Evolutionary conservation across 2,329 filamentous ascomycete genomes (phyloP).

Genomic region (Cryphonectria parasitica): DNA sequence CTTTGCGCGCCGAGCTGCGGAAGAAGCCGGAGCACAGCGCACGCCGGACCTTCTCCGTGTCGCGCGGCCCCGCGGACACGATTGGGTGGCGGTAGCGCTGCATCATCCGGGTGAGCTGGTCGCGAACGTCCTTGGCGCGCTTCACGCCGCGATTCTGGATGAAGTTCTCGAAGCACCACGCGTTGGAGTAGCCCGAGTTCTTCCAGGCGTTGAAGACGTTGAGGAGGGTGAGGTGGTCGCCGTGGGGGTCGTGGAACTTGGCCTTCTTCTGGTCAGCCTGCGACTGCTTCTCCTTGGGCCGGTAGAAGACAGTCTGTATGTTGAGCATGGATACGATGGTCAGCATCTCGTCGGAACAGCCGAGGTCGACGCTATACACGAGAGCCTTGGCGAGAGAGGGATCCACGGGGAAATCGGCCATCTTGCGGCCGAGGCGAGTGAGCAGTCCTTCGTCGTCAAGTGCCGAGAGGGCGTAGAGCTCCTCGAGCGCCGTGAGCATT

Average conservation of each 20-base stretch:
- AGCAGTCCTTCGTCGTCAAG: constrained; percentile 94
- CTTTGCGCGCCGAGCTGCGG: constrained; percentile 91
- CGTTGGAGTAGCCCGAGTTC: constrained; percentile 74
- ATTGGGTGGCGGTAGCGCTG: constrained; percentile 84
- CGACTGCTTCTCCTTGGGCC: constrained; percentile 94
- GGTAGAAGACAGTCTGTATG: constrained; percentile 85
- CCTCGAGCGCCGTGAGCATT: constrained; percentile 94
- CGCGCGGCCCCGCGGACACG: constrained; percentile 75
- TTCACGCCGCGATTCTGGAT: constrained; percentile 90
- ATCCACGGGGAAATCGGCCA: constrained; percentile 99
- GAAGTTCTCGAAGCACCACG: constrained; percentile 98
- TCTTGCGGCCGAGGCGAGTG: constrained; percentile 89
- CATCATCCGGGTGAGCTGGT: constrained; percentile 93
- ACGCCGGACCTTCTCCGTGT: constrained; percentile 85
- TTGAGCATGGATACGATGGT: constrained; percentile 95
- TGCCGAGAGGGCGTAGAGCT: constrained; percentile 88
- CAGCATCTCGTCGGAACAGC: constrained; percentile 91
- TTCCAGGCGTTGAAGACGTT: constrained; percentile 99
- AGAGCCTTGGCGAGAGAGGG: constrained; percentile 88
- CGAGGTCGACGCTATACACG: constrained; percentile 83
- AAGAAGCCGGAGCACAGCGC: constrained; percentile 95
- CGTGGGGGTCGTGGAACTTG: constrained; percentile 94
- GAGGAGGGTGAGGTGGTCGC: constrained; percentile 90
- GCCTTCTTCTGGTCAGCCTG: constrained; percentile 97
- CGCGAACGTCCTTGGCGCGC: constrained; percentile 87